Evolutionary conservation across 2,329 filamentous ascomycete species (phyloP).

Genomic region (Colletotrichum sp.): DNA sequence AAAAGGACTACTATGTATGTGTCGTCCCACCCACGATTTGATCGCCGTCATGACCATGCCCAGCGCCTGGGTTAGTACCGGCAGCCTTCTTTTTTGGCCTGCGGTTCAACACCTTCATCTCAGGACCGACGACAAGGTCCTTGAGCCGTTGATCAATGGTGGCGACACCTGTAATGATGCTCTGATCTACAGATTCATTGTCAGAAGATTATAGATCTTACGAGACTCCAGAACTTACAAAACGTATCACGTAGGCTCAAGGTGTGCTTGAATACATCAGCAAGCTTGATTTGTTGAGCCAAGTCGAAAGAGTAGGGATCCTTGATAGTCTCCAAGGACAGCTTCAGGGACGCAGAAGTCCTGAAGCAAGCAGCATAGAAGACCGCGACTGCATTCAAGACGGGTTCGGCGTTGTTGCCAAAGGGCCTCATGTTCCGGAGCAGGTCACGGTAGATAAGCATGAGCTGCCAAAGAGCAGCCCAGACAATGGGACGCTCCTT

Average conservation of each 20-base stretch:
- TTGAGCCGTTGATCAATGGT: no score
- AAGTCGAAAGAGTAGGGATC: no score
- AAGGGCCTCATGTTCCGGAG: slow-evolving; percentile 17
- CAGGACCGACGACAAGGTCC: no score
- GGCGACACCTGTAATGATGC: no score
- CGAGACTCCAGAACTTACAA: background rate
- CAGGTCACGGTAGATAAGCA: slow-evolving; percentile 53
- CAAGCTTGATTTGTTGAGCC: background rate
- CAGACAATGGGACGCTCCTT: slow-evolving; percentile 51
- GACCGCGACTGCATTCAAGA: background rate
- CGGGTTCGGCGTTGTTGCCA: background rate
- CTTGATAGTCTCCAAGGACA: background rate
- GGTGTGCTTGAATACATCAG: background rate
- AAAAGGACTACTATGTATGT: no score
- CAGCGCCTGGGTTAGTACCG: no score
- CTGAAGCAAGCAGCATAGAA: background rate
- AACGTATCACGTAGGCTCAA: background rate
- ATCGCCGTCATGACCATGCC: no score
- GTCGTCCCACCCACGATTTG: no score
- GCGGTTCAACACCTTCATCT: no score
- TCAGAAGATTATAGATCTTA: no score
- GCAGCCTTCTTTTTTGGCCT: no score
- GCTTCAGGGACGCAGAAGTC: background rate
- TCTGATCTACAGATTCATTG: no score
- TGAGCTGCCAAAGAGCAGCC: slow-evolving; percentile 54